Conservation (phyloP, 192 early-diverging fungal genomes). For the Backusella circina region DNA sequence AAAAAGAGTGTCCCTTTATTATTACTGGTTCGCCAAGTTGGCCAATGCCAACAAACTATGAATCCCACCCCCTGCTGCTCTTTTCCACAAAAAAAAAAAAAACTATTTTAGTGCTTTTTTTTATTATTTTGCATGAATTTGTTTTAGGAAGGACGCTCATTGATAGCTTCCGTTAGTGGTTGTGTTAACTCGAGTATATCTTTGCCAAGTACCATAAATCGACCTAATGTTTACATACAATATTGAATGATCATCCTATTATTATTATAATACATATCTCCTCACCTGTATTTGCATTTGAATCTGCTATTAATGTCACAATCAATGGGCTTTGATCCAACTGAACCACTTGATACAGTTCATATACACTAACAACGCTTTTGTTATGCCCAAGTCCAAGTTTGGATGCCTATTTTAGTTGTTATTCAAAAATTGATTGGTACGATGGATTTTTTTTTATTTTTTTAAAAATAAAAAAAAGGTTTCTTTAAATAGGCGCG, state of each 20-base stretch:
- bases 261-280: too few relatives aligned
- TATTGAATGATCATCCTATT: too few relatives aligned
- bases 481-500: neutral
- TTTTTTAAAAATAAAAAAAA: too few relatives aligned
- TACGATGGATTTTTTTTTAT: neutral
- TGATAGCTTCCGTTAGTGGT: conserved; percentile 41
- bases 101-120: neutral
- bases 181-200: conserved; percentile 47
- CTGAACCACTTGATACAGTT: conserved; percentile 55
- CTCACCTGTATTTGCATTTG: conserved; percentile 58
- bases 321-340: conserved; percentile 59
- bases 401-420: conserved; percentile 47
- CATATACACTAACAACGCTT: conserved; percentile 55
- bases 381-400: conserved; percentile 60
- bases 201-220: conserved; percentile 44
- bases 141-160: conserved; percentile 33
- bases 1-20: neutral
- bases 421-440: neutral
- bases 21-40: neutral
- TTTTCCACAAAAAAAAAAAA: neutral
- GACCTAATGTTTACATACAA: too few relatives aligned
- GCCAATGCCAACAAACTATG: neutral
- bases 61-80: neutral
- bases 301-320: conserved; percentile 53
- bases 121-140: neutral